phyloP scores from a whole-genome alignment of 2,329 filamentous ascomycete species.

The Aspergillus tanneri region DNA sequence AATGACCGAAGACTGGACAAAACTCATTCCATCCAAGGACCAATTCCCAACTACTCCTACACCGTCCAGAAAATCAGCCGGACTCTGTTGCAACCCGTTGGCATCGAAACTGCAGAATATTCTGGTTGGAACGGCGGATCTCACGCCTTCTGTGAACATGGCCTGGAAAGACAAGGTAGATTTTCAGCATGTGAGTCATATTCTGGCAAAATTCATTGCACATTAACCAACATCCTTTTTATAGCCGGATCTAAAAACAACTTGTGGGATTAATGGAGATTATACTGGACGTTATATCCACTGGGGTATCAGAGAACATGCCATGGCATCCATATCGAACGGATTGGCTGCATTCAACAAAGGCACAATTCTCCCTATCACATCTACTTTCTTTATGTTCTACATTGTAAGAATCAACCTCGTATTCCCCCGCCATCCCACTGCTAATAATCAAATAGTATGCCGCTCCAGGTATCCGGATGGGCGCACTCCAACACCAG shows the following conservation, averaged over 20 bases:
- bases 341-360: conserved; percentile 19
- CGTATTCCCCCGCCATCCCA: no score
- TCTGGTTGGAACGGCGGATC: conserved; percentile 57
- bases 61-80: conserved; percentile 17
- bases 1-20: conserved; percentile 51
- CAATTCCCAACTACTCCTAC: conserved; percentile 50
- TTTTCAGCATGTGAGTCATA: conserved; percentile 43
- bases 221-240: no score
- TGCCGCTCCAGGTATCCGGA: conserved; percentile 13
- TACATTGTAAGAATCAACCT: no score
- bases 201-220: no score
- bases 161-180: conserved; percentile 51
- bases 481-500: conserved; percentile 14
- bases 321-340: conserved; percentile 16
- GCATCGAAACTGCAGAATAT: conserved; percentile 47
- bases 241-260: conserved; percentile 13
- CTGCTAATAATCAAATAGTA: no score
- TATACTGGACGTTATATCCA: conserved; percentile 14
- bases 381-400: conserved; percentile 14
- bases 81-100: conserved; percentile 55
- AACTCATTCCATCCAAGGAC: conserved; percentile 51
- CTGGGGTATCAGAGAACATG: conserved; percentile 15
- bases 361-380: conserved; percentile 14
- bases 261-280: conserved; percentile 9
- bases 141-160: conserved; percentile 57